Evolutionary conservation across 2,329 filamentous ascomycete species (phyloP).

Genomic region (Aspergillus sp.): DNA sequence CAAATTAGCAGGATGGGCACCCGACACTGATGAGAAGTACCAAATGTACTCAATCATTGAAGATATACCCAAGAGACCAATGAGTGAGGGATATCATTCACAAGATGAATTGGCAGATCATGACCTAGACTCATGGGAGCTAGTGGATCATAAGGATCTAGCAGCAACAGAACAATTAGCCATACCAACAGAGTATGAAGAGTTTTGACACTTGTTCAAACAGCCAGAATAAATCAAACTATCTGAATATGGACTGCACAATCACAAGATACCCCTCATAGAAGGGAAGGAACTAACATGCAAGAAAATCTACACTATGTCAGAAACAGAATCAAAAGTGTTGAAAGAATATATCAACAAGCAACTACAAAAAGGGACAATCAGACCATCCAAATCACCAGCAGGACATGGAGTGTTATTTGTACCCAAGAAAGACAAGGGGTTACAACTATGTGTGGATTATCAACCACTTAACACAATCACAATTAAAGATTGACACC

Average conservation of each 20-base stretch:
- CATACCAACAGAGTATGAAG: too few relatives aligned
- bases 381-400: background rate
- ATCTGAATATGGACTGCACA: too few relatives aligned
- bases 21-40: background rate
- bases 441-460: too few relatives aligned
- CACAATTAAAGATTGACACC: too few relatives aligned
- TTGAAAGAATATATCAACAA: background rate
- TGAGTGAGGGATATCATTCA: background rate
- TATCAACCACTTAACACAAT: too few relatives aligned
- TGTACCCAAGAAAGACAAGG: background rate
- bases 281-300: background rate
- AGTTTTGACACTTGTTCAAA: too few relatives aligned
- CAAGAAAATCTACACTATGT: background rate
- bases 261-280: background rate
- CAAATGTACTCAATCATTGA: too few relatives aligned
- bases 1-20: background rate
- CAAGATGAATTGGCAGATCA: background rate
- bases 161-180: background rate
- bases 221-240: too few relatives aligned
- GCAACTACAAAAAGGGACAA: background rate
- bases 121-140: background rate
- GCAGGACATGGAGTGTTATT: background rate
- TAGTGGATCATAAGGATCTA: background rate
- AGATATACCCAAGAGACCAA: background rate
- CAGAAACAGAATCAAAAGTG: background rate